Conservation (phyloP, 176 grass and related monocot species). For the Otatea glauca region DNA sequence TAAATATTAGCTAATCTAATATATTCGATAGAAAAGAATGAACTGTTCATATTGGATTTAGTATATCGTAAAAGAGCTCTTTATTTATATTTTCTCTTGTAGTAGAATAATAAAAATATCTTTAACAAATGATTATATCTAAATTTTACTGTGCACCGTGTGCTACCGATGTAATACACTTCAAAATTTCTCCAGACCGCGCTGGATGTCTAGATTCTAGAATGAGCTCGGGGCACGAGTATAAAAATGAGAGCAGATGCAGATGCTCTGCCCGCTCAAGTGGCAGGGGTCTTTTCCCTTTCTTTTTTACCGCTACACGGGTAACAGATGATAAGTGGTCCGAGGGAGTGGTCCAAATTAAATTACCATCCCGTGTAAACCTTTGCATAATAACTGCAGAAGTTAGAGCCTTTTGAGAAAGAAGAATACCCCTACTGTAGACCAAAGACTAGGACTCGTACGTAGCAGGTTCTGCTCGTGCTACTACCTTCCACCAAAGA, state of each 20-base stretch:
- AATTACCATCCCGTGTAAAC: neutral
- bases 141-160: no score
- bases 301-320: neutral
- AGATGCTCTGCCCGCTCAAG: neutral
- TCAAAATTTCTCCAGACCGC: no score
- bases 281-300: neutral
- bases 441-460: neutral
- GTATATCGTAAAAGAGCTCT: no score
- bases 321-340: neutral
- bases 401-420: neutral
- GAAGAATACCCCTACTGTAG: neutral
- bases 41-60: no score
- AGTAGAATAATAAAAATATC: no score
- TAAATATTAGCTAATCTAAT: no score
- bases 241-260: neutral
- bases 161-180: no score
- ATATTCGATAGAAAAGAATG: no score
- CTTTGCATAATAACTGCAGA: neutral
- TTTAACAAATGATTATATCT: no score
- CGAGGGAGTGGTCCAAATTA: neutral
- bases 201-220: no score
- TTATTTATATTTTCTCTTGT: no score
- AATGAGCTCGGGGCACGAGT: neutral
- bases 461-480: neutral
- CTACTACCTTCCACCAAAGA: neutral